These are phyloP conservation scores for Juncus inflexus DNA, from an alignment of 176 grass and related monocot genomes.

Conservation along the genomic window DNA sequence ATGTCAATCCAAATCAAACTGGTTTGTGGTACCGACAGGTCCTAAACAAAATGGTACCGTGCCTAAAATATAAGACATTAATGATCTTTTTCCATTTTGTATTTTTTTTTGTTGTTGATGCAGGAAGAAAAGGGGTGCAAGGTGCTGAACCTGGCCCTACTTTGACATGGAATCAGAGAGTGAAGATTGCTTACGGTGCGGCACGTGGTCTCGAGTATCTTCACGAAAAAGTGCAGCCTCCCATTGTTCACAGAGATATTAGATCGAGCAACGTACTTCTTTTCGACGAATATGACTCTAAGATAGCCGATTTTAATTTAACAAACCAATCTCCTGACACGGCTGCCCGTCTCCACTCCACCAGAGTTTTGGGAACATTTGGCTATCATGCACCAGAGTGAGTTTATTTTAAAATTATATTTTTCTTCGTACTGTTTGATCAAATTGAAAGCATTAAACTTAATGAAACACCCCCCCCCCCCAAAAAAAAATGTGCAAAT, in stretches of 20 bases:
- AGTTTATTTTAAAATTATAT: constrained; percentile 4
- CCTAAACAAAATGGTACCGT: no score
- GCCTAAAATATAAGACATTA: no score
- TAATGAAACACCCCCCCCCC: no score
- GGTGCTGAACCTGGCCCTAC: constrained; percentile 62
- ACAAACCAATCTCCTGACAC: constrained; percentile 75
- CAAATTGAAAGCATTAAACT: background rate
- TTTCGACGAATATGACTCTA: constrained; percentile 61
- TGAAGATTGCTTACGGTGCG: constrained; percentile 68
- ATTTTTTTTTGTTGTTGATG: background rate
- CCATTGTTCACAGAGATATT: constrained; percentile 78
- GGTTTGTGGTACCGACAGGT: no score
- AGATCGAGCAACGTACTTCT: constrained; percentile 78
- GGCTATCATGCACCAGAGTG: constrained; percentile 89
- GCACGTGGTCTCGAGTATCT: constrained; percentile 82
- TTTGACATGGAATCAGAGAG: constrained; percentile 63
- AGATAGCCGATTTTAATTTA: constrained; percentile 71
- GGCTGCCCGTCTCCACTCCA: constrained; percentile 64
- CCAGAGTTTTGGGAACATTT: constrained; percentile 72
- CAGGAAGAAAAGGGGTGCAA: constrained; percentile 79
- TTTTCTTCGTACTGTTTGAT: no score
- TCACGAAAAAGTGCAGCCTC: constrained; percentile 73
- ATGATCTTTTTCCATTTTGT: no score
- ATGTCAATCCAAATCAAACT: no score
- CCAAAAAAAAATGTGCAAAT: no score